These are phyloP conservation scores for Coffea humblotiana DNA, from an alignment of 305 asterid genomes.

Conservation along the genomic window DNA sequence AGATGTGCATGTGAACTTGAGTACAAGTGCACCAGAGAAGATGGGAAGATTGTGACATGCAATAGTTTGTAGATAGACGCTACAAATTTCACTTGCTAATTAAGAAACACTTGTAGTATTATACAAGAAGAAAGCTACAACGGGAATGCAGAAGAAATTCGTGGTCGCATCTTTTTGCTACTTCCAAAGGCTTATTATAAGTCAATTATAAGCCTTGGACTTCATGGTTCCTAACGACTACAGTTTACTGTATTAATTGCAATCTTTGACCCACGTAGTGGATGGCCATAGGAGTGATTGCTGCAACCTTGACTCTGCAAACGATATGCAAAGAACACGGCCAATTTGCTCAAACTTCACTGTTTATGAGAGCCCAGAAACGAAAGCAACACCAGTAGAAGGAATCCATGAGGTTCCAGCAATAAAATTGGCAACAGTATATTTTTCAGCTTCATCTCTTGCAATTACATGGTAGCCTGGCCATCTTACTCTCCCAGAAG, in stretches of 20 bases:
- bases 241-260: background rate
- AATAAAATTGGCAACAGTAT: constrained; percentile 58
- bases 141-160: background rate
- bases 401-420: constrained; percentile 72
- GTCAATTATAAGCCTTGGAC: background rate
- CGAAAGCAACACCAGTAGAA: constrained; percentile 54
- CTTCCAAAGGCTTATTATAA: background rate
- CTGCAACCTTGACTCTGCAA: background rate
- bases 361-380: constrained; percentile 21
- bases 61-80: background rate
- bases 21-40: background rate
- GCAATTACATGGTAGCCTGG: constrained; percentile 48
- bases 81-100: background rate
- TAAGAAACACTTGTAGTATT: background rate
- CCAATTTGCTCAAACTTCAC: background rate
- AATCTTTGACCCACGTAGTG: background rate
- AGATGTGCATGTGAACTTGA: too few species aligned
- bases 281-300: background rate
- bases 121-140: background rate
- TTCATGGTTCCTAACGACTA: background rate
- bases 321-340: background rate
- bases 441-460: constrained; percentile 53
- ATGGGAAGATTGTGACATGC: background rate
- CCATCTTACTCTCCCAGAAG: constrained; percentile 60
- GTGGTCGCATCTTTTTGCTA: background rate